Base-by-base conservation (phyloP, 2,329 filamentous ascomycete species). In the Penicillium sp. region DNA sequence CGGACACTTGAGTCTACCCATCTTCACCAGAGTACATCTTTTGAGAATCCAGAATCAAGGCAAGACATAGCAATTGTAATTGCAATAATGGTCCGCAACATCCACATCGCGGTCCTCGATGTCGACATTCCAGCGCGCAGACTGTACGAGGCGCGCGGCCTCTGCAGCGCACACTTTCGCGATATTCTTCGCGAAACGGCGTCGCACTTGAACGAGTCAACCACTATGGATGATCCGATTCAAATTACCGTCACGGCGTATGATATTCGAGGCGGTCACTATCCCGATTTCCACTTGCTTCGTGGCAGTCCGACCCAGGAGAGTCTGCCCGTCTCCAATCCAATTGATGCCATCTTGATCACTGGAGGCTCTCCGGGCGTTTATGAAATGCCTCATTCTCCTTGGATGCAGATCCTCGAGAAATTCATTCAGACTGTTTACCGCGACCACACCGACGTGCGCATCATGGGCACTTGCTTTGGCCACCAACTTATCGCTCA, bases 401-500 rank as follows among this genome's bases (percentile, higher is more conserved):
- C 65, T 0, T 72, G 69, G 69, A 68, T 72, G 38, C 38, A 60
- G 23, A 33, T 59, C 0, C 46, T 72, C 1, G 57, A 64, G 41
- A 44, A 50, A 2, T 72, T 65, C 24, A 53, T 72, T 21, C 56
- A 58, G 6, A 61, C 42, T 0, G 63, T 71, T 0, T 70, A 64
- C 48, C 46, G 41, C 0, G 33, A 62, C 0, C 69, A 65, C 45
- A 64, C 68, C 2, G 38, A 64, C 21, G 67, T 72, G 4, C 65
- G 64, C 15, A 54, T 70, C 6, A 64, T 71, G 43, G 69, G 69
- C 8, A 69, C 68, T 2, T 72, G 69, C 47, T 72, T 70, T 54
- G 69, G 67, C 0, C 67, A 70, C 44, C 67, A 70, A 52, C 52
- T 69, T 13, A 60, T 70, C 34, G 59, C 59, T 10, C 59, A 63